Evolutionary conservation across 345 rosid species (phyloP).

Genomic region (Camelina sativa): DNA sequence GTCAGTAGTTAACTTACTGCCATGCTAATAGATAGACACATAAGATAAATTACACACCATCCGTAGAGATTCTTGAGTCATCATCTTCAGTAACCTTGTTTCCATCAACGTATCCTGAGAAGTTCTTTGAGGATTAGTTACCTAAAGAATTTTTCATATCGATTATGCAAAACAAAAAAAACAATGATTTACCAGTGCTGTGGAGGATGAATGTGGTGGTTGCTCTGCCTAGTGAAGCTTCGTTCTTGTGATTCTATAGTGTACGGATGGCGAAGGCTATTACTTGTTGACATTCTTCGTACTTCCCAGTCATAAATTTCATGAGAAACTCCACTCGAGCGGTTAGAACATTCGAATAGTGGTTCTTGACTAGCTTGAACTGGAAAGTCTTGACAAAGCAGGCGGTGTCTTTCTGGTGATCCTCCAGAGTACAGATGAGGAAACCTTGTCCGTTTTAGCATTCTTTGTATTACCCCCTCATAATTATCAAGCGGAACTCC

Average conservation of each 20-base stretch:
- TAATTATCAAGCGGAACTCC: background rate
- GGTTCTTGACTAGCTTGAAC: slow-evolving; percentile 15
- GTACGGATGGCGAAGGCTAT: slow-evolving; percentile 13
- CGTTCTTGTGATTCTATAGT: slow-evolving; percentile 16
- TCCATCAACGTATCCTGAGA: slow-evolving; percentile 1
- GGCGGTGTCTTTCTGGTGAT: slow-evolving; percentile 19
- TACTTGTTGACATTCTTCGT: background rate
- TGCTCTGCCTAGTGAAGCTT: slow-evolving; percentile 14
- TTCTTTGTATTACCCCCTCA: background rate
- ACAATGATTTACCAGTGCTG: slow-evolving; percentile 20
- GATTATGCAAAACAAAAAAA: background rate
- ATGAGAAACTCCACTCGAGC: slow-evolving; percentile 16
- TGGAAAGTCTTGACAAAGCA: slow-evolving; percentile 27
- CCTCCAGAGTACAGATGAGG: slow-evolving; percentile 10
- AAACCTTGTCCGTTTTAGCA: slow-evolving; percentile 4
- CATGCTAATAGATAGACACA: background rate
- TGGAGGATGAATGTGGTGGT: slow-evolving; percentile 28
- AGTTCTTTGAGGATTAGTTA: background rate
- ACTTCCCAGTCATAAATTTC: background rate
- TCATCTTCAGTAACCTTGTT: slow-evolving; percentile 15
- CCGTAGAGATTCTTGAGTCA: background rate
- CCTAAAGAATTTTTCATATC: background rate
- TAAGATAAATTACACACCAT: background rate
- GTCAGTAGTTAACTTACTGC: background rate
- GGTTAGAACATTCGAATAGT: slow-evolving; percentile 1